These are phyloP conservation scores for Ambrosiella beaveri DNA, from an alignment of 2,329 filamentous ascomycete species.

Conservation along the genomic window DNA sequence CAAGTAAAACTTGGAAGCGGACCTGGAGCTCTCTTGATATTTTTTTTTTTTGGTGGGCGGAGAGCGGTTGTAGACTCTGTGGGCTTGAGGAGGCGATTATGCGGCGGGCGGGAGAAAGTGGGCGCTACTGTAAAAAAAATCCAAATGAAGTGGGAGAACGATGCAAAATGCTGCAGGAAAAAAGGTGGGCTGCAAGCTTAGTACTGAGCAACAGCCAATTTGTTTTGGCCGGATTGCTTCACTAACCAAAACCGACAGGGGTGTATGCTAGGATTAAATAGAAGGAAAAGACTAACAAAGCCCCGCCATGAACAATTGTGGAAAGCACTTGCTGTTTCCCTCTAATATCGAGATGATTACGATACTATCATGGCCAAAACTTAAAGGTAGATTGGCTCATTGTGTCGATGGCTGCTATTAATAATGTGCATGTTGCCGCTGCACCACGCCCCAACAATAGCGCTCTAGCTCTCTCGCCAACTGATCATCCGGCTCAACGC, in stretches of 20 bases:
- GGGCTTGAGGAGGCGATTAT: background rate
- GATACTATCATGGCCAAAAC: no score
- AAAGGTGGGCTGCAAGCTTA: background rate
- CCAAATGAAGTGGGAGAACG: background rate
- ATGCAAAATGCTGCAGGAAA: background rate
- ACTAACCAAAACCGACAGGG: background rate
- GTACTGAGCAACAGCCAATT: background rate
- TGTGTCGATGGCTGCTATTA: background rate
- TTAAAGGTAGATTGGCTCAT: no score
- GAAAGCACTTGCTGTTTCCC: background rate
- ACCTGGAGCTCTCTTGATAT: background rate
- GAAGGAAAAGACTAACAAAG: background rate
- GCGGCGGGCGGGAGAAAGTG: background rate
- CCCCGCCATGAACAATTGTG: background rate
- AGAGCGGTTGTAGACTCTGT: background rate
- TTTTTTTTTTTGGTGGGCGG: background rate
- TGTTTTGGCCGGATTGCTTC: background rate
- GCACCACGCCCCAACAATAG: no score
- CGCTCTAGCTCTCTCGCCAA: no score
- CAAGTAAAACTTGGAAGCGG: background rate
- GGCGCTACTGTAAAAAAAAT: background rate
- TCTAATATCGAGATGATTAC: no score
- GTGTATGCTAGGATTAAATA: background rate
- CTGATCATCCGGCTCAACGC: no score
- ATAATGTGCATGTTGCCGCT: background rate